A percentile compares a stretch with the other conserved stretches of the same genome.
These are phyloP conservation scores for Leccinum sublutescens DNA, from an alignment of 768 basidiomycete species.

Conservation along the genomic window DNA sequence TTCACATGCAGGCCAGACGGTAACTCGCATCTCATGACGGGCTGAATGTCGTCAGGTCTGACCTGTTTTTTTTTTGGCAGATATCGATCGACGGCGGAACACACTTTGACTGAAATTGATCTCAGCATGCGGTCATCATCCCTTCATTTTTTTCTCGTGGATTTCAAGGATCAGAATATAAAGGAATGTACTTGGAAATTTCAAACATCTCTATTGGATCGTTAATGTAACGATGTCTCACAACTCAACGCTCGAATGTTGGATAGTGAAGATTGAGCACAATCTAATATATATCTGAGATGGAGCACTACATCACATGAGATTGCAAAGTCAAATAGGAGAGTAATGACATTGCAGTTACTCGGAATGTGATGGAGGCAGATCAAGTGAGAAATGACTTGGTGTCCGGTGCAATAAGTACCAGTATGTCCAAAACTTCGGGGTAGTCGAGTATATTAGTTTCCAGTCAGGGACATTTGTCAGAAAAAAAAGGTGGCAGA, in stretches of 20 bases:
- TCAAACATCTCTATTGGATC: neutral
- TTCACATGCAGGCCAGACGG: conserved; percentile 26
- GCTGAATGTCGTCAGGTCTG: neutral
- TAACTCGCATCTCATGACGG: conserved; percentile 5
- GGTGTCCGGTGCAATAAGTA: no score
- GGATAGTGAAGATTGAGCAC: no score
- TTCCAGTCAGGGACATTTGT: no score
- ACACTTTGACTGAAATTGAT: conserved; percentile 21
- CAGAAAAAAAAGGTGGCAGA: no score
- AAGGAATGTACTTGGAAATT: neutral
- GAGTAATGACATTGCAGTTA: no score
- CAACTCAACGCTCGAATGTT: neutral
- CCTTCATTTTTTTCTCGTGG: neutral
- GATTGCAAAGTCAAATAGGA: no score
- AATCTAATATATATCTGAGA: no score
- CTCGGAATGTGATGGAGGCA: no score
- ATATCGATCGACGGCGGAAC: conserved; percentile 27
- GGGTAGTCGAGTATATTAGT: no score
- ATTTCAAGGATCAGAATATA: neutral
- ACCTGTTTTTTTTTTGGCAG: neutral
- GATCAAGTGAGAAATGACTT: no score
- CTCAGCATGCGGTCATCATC: neutral
- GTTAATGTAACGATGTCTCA: neutral
- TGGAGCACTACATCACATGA: no score
- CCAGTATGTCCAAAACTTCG: no score